A percentile compares a stretch with the other conserved stretches of the same genome.
These are phyloP conservation scores for Dioscorea cayenensis DNA, from an alignment of 116 monocot species.

Conservation along the genomic window DNA sequence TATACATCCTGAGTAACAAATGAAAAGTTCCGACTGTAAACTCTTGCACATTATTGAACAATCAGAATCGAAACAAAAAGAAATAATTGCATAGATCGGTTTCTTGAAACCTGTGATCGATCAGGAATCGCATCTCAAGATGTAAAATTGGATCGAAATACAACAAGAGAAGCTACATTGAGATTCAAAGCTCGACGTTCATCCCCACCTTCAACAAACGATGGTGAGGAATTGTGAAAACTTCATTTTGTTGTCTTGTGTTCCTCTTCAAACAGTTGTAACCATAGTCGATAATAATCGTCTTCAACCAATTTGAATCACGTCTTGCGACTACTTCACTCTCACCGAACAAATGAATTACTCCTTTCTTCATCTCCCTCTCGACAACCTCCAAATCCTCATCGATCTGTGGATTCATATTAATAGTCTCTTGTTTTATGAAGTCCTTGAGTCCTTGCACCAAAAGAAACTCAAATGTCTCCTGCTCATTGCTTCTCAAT, in stretches of 20 bases:
- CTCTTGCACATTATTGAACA: no score
- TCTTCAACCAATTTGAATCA: constrained; percentile 33
- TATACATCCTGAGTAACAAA: no score
- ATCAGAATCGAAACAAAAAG: no score
- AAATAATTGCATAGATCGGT: no score
- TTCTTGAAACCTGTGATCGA: no score
- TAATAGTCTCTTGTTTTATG: not conserved
- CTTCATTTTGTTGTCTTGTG: constrained; percentile 36
- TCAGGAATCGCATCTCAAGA: no score
- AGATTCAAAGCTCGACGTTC: no score
- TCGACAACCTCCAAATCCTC: constrained; percentile 28
- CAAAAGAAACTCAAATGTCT: not conserved
- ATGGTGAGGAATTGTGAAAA: constrained; percentile 33
- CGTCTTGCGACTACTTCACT: constrained; percentile 38
- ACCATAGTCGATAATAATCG: constrained; percentile 31
- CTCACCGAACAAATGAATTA: constrained; percentile 47
- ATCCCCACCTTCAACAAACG: constrained; percentile 21
- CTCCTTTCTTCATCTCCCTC: constrained; percentile 19
- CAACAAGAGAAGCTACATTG: no score
- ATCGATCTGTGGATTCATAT: not conserved
- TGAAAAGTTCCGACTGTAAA: no score
- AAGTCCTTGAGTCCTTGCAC: constrained; percentile 12
- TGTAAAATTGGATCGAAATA: no score
- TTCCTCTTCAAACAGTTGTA: constrained; percentile 55
- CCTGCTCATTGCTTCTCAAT: not conserved